Evolutionary conservation across 306 rosid genomes (phyloP), one percentile per base, ranked within the genome.

Genomic region (Glycine tomentella): DNA sequence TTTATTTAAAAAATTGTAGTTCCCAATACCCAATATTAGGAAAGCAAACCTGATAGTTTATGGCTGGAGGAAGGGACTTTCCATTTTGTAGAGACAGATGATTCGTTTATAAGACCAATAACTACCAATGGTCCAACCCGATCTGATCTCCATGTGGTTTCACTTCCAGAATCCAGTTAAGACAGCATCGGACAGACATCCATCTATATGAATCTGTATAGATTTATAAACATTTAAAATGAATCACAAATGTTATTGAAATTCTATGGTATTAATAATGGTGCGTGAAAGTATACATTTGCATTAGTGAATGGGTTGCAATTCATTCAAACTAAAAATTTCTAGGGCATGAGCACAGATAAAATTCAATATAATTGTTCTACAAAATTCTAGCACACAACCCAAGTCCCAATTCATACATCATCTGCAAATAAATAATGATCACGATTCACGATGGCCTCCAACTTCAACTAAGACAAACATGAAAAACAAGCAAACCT

Each of bases 81-180:
- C 87, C 81, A 59, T 51, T 76, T 86, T 73, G 81, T 74, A 45
- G 90, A 85, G 17, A 77, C 65, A 20, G 74, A 38, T 33, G 87
- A 77, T 58, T 90, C 90, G 63, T 92, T 86, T 79, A 88, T 69
- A 78, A 86, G 87, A 66, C 98, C 91, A 79, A 82, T 65, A 76
- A 87, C 94, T 63, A 61, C 77, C 84, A 89, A 86, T 0, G 90
- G 88, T 80, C 98, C 98, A 38, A 94, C 77, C 42, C 98, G 93
- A 78, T n/a, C n/a, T n/a, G n/a, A n/a, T 87, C 86, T 2, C 65
- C 82, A 20, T 83, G 75, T 15, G 88, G 89, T 67, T 83, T 90
- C 82, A 88, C 93, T 87, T 88, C 93, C 84, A 80, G 20, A 78
- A 90, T 92, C 94, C 80, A 89, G 77, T 79, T 89, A 79, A 83